Evolutionary conservation across 1,139 yeast species (phyloP).

Genomic region (Pichia sp.): DNA sequence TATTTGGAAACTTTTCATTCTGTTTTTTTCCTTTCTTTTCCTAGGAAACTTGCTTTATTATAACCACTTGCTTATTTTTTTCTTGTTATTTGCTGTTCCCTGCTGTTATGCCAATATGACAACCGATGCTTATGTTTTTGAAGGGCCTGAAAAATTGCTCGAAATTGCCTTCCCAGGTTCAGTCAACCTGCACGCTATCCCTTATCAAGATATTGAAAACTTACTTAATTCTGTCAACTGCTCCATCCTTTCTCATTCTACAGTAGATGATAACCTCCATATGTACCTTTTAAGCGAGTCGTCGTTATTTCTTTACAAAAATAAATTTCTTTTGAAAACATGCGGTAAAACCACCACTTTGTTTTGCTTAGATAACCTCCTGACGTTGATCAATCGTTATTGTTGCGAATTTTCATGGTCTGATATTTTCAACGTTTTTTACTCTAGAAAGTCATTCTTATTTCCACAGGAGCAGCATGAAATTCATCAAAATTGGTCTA

Average conservation of each 20-base stretch:
- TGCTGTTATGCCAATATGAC: background rate
- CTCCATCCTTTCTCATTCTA: constrained; percentile 75
- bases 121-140: constrained; percentile 48
- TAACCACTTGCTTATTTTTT: background rate
- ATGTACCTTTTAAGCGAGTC: constrained; percentile 87
- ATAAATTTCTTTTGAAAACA: constrained; percentile 80
- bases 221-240: constrained; percentile 80
- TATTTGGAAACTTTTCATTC: background rate
- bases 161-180: constrained; percentile 76
- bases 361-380: constrained; percentile 61
- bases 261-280: constrained; percentile 51
- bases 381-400: constrained; percentile 39
- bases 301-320: constrained; percentile 81
- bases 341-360: constrained; percentile 95
- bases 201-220: constrained; percentile 59
- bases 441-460: constrained; percentile 88
- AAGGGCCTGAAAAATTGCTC: constrained; percentile 92
- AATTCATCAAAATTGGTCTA: constrained; percentile 80
- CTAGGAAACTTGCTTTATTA: background rate
- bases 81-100: background rate
- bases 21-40: background rate
- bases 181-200: constrained; percentile 28
- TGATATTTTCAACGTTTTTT: constrained; percentile 62
- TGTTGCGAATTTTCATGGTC: constrained; percentile 20
- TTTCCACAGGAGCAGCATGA: constrained; percentile 80